Conservation (phyloP, 2,329 filamentous ascomycete species). For the Trichoderma hamatum region DNA sequence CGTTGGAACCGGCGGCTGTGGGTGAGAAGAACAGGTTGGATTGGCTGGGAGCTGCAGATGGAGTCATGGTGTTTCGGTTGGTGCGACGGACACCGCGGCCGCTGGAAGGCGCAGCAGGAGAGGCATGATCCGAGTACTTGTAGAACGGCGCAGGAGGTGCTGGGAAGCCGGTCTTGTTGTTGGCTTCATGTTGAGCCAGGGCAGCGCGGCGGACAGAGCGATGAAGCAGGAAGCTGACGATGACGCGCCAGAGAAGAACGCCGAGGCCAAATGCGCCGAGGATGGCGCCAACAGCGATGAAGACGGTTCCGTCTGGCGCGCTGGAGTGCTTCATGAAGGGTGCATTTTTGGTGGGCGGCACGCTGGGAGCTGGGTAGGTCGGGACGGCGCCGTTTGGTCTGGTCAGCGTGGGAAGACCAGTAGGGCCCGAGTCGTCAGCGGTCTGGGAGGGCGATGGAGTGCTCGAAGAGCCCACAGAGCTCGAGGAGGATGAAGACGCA, state of each 20-base stretch:
- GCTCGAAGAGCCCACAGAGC: background rate
- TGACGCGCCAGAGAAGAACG: slow-evolving; percentile 84
- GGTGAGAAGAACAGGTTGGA: slow-evolving; percentile 93
- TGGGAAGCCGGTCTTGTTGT: slow-evolving; percentile 69
- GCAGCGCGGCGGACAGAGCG: slow-evolving; percentile 86
- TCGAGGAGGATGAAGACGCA: slow-evolving; percentile 4
- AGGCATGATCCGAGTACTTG: slow-evolving; percentile 64
- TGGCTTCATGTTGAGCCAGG: slow-evolving; percentile 69
- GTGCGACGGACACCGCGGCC: slow-evolving; percentile 57
- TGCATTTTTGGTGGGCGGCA: slow-evolving; percentile 81
- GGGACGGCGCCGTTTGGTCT: slow-evolving; percentile 42
- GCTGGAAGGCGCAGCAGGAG: slow-evolving; percentile 51
- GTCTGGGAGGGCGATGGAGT: slow-evolving; percentile 26
- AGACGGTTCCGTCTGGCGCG: slow-evolving; percentile 89
- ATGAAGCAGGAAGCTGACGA: slow-evolving; percentile 89
- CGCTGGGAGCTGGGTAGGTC: slow-evolving; percentile 70
- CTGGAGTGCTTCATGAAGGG: slow-evolving; percentile 89
- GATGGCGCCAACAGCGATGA: slow-evolving; percentile 89
- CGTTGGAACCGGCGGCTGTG: slow-evolving; percentile 71
- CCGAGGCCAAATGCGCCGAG: slow-evolving; percentile 80
- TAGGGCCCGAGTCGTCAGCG: slow-evolving; percentile 35
- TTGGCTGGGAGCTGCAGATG: slow-evolving; percentile 61
- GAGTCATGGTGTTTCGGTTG: slow-evolving; percentile 52
- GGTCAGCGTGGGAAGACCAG: slow-evolving; percentile 49
- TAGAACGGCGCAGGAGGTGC: slow-evolving; percentile 63